Evolutionary conservation across 1,139 yeast genomes (phyloP).

Genomic region (Saccharomyces uvarum): DNA sequence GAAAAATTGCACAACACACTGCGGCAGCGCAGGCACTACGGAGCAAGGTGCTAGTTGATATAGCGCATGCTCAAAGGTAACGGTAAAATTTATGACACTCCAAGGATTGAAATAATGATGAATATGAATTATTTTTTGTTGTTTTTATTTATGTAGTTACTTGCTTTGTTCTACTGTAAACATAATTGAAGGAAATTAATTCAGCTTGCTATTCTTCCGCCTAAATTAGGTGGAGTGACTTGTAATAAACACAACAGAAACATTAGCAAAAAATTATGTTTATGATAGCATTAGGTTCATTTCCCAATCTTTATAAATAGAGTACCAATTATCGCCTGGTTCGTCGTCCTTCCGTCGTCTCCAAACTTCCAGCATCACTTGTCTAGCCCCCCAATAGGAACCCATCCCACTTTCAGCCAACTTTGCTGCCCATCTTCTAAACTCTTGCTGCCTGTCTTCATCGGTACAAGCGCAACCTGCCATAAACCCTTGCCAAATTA

Average conservation of each 20-base stretch:
- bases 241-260: background rate
- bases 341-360: conserved; percentile 56
- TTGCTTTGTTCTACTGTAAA: too few species aligned
- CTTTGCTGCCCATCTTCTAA: conserved; percentile 74
- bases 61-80: too few species aligned
- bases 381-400: conserved; percentile 79
- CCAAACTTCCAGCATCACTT: conserved; percentile 84
- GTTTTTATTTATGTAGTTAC: too few species aligned
- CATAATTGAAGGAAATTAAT: background rate
- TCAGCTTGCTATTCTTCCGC: background rate
- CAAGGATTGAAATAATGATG: too few species aligned
- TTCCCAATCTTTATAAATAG: conserved; percentile 76
- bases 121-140: too few species aligned
- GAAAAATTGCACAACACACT: too few species aligned
- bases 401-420: conserved; percentile 71
- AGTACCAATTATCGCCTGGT: conserved; percentile 64
- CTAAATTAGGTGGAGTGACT: background rate
- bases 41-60: too few species aligned
- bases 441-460: conserved; percentile 51
- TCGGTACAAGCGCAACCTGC: conserved; percentile 80
- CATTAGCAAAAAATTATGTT: background rate
- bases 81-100: too few species aligned
- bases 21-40: too few species aligned
- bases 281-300: conserved; percentile 62
- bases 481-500: conserved; percentile 84